These are phyloP conservation scores for Hypocrella siamensis DNA, from an alignment of 2,329 filamentous ascomycete genomes.

Conservation along the genomic window DNA sequence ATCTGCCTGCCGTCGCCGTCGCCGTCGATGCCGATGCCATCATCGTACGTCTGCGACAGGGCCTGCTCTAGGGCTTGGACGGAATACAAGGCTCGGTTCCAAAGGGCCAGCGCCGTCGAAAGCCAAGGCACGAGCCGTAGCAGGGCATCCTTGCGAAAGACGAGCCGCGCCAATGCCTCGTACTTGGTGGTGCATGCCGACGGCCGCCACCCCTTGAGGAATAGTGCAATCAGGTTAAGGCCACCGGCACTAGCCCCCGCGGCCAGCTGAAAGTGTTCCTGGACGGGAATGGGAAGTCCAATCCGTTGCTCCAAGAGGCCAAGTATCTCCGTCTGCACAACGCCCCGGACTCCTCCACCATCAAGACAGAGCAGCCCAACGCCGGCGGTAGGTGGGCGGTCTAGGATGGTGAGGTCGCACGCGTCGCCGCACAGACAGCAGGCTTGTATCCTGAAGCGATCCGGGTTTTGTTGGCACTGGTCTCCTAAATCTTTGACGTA, in stretches of 20 bases:
- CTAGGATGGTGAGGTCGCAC: background rate
- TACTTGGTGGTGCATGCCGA: background rate
- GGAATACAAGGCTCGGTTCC: background rate
- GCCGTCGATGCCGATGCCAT: too few relatives aligned
- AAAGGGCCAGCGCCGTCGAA: background rate
- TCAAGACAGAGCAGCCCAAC: background rate
- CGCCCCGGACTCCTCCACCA: slow-evolving; percentile 1
- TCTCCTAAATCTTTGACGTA: background rate
- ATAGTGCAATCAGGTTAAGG: background rate
- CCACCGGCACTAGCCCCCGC: background rate
- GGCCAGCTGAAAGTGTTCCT: background rate
- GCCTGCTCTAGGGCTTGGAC: background rate
- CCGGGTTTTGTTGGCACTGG: background rate
- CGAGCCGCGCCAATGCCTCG: background rate
- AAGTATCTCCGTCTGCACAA: background rate
- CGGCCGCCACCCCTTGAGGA: background rate
- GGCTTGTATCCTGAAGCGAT: background rate
- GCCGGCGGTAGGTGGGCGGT: background rate
- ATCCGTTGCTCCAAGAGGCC: background rate
- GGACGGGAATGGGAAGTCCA: background rate
- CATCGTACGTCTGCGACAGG: background rate
- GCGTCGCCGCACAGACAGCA: background rate
- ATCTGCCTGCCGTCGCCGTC: background rate
- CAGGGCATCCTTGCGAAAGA: background rate
- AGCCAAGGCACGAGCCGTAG: background rate